phyloP scores from a whole-genome alignment of 2,329 filamentous ascomycete species.

The Hymenoscyphus linearis region DNA sequence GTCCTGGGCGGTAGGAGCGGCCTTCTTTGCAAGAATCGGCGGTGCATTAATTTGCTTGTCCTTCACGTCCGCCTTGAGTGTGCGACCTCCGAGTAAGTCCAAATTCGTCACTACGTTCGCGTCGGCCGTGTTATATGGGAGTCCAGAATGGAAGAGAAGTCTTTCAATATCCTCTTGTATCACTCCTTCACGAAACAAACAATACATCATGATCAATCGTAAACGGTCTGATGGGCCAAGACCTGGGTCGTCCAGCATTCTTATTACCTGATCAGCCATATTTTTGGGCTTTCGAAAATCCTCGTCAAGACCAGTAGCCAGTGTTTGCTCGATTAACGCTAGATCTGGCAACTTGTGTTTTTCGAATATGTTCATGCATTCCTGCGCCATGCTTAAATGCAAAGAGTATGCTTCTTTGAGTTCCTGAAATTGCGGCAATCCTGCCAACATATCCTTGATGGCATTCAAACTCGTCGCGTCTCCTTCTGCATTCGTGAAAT shows the following conservation, averaged over 20 bases:
- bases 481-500: slow-evolving; percentile 73
- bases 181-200: slow-evolving; percentile 81
- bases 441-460: slow-evolving; percentile 96
- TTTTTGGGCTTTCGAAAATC: slow-evolving; percentile 89
- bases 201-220: slow-evolving; percentile 78
- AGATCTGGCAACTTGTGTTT: slow-evolving; percentile 79
- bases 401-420: slow-evolving; percentile 94
- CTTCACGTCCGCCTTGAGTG: slow-evolving; percentile 63
- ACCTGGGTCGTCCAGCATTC: slow-evolving; percentile 79
- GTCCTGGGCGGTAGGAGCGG: slow-evolving; percentile 46
- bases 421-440: slow-evolving; percentile 88
- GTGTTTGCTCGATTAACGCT: slow-evolving; percentile 80
- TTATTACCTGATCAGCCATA: slow-evolving; percentile 76
- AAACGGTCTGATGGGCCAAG: slow-evolving; percentile 70
- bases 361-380: slow-evolving; percentile 93
- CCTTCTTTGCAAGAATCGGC: slow-evolving; percentile 69
- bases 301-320: slow-evolving; percentile 90
- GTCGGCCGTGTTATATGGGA: slow-evolving; percentile 62
- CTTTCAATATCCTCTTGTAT: slow-evolving; percentile 79
- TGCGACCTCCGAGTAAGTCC: slow-evolving; percentile 72
- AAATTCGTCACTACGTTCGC: slow-evolving; percentile 71
- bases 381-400: slow-evolving; percentile 93
- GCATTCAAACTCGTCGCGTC: slow-evolving; percentile 75
- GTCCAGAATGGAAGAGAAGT: slow-evolving; percentile 73
- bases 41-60: slow-evolving; percentile 61